Evolutionary conservation across 805 yeast genomes (phyloP).

Genomic region (Lipomyces sp.): DNA sequence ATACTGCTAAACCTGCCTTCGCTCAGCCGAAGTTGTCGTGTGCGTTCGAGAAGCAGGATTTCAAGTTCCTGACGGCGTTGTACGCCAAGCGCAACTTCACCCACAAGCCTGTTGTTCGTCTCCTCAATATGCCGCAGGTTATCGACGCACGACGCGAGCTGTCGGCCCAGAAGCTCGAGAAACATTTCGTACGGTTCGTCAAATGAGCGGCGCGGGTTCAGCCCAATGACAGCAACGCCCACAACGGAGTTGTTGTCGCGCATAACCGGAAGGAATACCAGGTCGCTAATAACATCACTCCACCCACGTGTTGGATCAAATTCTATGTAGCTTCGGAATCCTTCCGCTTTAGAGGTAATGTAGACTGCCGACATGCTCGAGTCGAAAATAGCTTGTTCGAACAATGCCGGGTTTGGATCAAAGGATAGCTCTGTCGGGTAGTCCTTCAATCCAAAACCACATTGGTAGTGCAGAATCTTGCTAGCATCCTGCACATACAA

Average conservation of each 20-base stretch:
- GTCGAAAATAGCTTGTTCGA: constrained; percentile 26
- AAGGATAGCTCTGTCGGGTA: constrained; percentile 11
- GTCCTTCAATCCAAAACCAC: constrained; percentile 21
- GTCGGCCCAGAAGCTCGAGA: constrained; percentile 28
- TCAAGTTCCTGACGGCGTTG: constrained; percentile 22
- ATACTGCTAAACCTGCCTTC: constrained; percentile 28
- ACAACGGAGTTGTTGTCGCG: constrained; percentile 26
- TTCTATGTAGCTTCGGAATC: constrained; percentile 16
- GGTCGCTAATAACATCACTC: constrained; percentile 20
- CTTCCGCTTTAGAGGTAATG: constrained; percentile 19
- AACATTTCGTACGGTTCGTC: constrained; percentile 28
- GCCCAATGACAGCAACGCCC: constrained; percentile 28
- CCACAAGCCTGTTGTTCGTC: constrained; percentile 21
- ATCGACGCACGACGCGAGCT: constrained; percentile 26
- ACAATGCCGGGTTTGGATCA: constrained; percentile 14
- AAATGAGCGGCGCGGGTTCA: constrained; percentile 24
- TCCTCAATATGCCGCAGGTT: constrained; percentile 23
- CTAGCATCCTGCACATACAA: constrained; percentile 15
- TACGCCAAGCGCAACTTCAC: constrained; percentile 20
- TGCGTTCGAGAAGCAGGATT: constrained; percentile 14
- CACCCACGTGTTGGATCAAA: constrained; percentile 29
- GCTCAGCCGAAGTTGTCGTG: constrained; percentile 22
- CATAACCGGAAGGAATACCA: constrained; percentile 27
- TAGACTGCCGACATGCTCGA: constrained; percentile 19
- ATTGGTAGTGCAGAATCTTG: constrained; percentile 12